Evolutionary conservation across 352 stramenopile genomes (phyloP), one percentile per base, ranked within the genome.

Genomic region (Phytophthora pini): DNA sequence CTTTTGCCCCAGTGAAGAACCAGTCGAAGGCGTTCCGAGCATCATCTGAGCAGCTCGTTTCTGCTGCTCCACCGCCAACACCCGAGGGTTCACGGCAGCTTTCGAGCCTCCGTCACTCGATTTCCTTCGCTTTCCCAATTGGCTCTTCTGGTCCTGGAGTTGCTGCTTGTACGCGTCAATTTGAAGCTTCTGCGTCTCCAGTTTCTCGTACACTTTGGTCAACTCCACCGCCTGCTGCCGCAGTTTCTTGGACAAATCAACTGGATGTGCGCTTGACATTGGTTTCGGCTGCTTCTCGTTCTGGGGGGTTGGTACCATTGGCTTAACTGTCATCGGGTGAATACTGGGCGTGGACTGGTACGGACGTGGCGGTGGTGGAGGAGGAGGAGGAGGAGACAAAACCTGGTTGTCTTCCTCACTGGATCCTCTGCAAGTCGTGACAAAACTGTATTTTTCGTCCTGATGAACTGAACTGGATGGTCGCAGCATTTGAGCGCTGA

Each of bases 231-330:
- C 86, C 41, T 94, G 86, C 24, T 87, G 74, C 0, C 86, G 71
- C 31, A 94, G 68, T 58, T 93, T 94, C 65, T 90, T 91, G 7
- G 85, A 77, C 8, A 94, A 56, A 36, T 92, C 84, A 17, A 92
- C 79, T 9, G 84, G 84, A 55, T 88, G 72, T 4, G 77, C 59
- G 24, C 71, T 77, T 26, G 71, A 62, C 15, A 8, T 57, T 6
- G 63, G 55, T 6, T 53, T 76, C 6, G 52, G 45, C 11, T 48
- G 44, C 20, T 24, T 67, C 40, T 60, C 34, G 13, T 27, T 66
- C 29, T 20, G 12, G 26, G 38, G 17, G 4, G 29, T 31, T 36
- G 47, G 59, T 8, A 12, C 40, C 17, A 34, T 61, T 40, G 47
- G 11, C 32, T 36, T n/a, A 40, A 26, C 20, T 41, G 29, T 44